phyloP scores from a whole-genome alignment of 1,284 basidiomycete genomes.

The Cystobasidium slooffiae region DNA sequence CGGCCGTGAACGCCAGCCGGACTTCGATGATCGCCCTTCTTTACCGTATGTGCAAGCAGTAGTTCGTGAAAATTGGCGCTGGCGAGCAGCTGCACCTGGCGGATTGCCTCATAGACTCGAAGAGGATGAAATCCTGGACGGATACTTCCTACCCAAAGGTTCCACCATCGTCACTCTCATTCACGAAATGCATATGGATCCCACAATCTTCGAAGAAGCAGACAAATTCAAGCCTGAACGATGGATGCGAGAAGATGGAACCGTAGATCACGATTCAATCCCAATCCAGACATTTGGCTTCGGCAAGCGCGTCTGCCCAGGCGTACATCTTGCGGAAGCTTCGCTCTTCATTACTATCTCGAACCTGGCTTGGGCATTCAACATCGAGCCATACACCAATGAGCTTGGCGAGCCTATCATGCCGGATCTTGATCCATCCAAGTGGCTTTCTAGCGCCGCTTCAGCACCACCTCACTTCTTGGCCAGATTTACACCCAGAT shows the following conservation, averaged over 20 bases:
- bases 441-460: constrained; percentile 16
- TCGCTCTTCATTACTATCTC: constrained; percentile 56
- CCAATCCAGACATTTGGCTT: constrained; percentile 41
- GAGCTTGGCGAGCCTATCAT: constrained; percentile 12
- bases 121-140: constrained; percentile 42
- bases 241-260: constrained; percentile 46
- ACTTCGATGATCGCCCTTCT: constrained; percentile 61
- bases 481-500: constrained; percentile 12
- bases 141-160: constrained; percentile 46
- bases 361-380: constrained; percentile 56
- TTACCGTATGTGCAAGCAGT: constrained; percentile 61
- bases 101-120: constrained; percentile 47
- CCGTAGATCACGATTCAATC: constrained; percentile 43
- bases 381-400: constrained; percentile 47
- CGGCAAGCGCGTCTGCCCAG: constrained; percentile 53
- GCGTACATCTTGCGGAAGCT: constrained; percentile 57
- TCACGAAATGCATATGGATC: constrained; percentile 59
- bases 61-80: constrained; percentile 59
- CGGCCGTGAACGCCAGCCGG: constrained; percentile 63
- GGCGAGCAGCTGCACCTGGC: constrained; percentile 56
- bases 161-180: constrained; percentile 47
- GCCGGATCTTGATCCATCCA: constrained; percentile 15
- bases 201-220: constrained; percentile 60
- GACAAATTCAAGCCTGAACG: constrained; percentile 49
- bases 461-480: constrained; percentile 16